Base-by-base conservation (phyloP, 352 stramenopile genomes). In the Phytophthora fragariaefolia region DNA sequence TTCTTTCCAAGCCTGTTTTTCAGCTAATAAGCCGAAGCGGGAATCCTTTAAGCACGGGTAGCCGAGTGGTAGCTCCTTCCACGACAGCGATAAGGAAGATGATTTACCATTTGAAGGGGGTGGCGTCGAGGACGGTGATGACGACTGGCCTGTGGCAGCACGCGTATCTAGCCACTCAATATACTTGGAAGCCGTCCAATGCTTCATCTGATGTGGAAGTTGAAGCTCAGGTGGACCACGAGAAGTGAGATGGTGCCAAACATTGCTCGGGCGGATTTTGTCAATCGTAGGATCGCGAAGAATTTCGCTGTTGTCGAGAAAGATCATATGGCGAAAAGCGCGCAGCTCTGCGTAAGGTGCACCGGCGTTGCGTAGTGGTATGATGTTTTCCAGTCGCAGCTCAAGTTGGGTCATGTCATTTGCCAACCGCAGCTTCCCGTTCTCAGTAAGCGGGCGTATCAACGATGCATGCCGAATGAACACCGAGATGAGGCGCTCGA, bases 391-490 rank as follows among this genome's bases (percentile, higher is more conserved):
- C 4, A 94, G 70, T 10, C 73, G 67, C 30, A 94, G 69, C 52
- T 96, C 88, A 17, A 96, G 61, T 58, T 96, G 86, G 38, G 88
- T 77, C 87, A 96, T 93, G 51, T 96, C 88, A 66, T 93, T 89
- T 13, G 87, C 85, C 10, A 96, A 72, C 30, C 85, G 83, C 28
- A 91, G 64, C 53, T 96, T 96, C 6, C 88, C 88, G 17, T 75
- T 80, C 27, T 95, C 87, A 56, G 89, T 73, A 12, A 96, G 74
- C 4, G 88, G 88, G 3, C 87, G 80, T 24, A 96, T 24, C 36
- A 96, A 62, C 6, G 85, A 80, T 38, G 82, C 84, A 42, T 96
- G 88, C 17, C 87, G 81, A 28, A 92, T 76, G 55, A 95, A 95
- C n/a, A 86, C 74, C 3, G 83, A 92, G 40, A 94, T 82, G 2